Conservation (phyloP, 2,329 filamentous ascomycete genomes). For the Fusarium sororula region DNA sequence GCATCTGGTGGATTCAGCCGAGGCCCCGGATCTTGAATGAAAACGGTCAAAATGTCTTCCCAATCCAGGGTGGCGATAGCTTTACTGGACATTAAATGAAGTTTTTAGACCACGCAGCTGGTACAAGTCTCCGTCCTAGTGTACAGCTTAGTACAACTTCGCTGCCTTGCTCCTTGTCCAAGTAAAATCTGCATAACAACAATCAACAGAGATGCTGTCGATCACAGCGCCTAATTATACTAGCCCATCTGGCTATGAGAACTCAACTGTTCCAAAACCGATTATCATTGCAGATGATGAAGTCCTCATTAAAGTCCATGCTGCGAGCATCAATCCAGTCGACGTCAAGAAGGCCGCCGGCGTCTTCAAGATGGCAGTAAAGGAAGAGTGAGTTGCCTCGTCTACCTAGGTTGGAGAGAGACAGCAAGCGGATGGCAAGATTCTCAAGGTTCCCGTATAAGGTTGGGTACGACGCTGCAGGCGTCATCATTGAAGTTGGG, state of each 20-base stretch:
- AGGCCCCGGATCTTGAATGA: background rate
- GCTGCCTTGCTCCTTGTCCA: background rate
- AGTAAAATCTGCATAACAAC: too few species aligned
- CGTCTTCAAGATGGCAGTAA: background rate
- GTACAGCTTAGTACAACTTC: background rate
- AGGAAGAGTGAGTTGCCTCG: background rate
- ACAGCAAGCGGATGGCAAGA: fast-evolving
- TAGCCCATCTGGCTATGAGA: background rate
- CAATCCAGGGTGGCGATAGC: background rate
- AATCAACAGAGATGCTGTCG: background rate
- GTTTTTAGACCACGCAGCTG: background rate
- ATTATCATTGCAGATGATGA: background rate
- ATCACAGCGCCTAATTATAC: background rate
- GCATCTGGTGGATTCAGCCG: too few species aligned
- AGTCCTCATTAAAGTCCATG: background rate
- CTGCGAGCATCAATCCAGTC: background rate
- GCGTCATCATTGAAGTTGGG: background rate
- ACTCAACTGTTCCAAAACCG: fast-evolving
- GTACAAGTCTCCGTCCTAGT: background rate
- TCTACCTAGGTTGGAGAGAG: background rate
- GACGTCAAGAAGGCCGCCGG: background rate
- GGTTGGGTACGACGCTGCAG: background rate
- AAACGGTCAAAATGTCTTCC: background rate
- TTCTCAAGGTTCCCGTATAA: background rate
- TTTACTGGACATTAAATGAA: background rate